Conservation (phyloP, 2,329 filamentous ascomycete genomes). For the Epicoccum nigrum region DNA sequence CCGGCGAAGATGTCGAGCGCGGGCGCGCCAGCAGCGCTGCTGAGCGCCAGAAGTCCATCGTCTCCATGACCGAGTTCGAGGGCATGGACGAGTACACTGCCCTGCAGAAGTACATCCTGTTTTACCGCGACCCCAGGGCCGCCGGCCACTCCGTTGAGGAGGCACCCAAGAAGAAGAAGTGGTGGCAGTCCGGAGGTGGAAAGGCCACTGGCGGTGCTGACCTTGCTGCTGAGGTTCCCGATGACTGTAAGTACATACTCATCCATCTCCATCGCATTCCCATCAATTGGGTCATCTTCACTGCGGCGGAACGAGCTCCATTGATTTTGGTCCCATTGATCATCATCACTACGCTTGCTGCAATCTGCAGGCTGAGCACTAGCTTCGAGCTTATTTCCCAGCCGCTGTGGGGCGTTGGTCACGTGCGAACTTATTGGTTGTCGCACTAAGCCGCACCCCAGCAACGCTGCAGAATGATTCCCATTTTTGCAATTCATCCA, state of each 20-base stretch:
- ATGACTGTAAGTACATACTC: conserved; percentile 53
- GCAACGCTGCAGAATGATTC: conserved; percentile 4
- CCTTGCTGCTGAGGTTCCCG: conserved; percentile 57
- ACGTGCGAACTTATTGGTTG: conserved; percentile 21
- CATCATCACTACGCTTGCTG: conserved; percentile 3
- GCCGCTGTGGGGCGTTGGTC: conserved; percentile 24
- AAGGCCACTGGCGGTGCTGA: conserved; percentile 32
- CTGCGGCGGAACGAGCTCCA: neutral
- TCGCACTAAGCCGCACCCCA: conserved; percentile 5
- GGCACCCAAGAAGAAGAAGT: conserved; percentile 61
- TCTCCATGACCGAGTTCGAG: conserved; percentile 47
- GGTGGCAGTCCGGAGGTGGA: conserved; percentile 55
- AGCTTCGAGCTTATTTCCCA: conserved; percentile 17
- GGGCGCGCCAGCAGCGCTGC: conserved; percentile 36
- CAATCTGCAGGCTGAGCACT: conserved; percentile 1
- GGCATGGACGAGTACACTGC: conserved; percentile 68
- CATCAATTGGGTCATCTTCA: neutral
- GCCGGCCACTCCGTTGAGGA: conserved; percentile 51
- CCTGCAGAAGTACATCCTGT: conserved; percentile 70
- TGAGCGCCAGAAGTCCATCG: conserved; percentile 45
- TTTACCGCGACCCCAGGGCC: conserved; percentile 66
- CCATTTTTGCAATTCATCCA: conserved; percentile 9
- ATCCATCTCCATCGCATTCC: neutral
- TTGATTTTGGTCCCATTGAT: conserved; percentile 7
- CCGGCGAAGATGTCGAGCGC: conserved; percentile 45